A percentile compares a stretch with the other conserved stretches of the same genome.
These are phyloP conservation scores for Grosmannia serpens DNA, from an alignment of 2,329 filamentous ascomycete genomes.

Conservation along the genomic window DNA sequence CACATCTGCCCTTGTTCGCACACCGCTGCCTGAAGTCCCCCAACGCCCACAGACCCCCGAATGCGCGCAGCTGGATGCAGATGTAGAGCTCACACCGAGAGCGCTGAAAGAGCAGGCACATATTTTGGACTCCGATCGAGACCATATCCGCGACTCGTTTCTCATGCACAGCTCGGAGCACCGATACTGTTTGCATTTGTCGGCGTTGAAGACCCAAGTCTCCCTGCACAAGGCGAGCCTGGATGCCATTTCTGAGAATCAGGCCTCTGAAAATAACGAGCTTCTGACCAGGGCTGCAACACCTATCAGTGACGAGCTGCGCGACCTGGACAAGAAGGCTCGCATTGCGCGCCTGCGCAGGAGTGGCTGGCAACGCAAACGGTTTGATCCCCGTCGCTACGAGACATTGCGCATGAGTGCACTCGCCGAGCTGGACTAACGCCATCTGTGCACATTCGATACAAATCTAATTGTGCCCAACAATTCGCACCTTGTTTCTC, in stretches of 20 bases:
- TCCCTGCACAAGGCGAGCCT: constrained; percentile 34
- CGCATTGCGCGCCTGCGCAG: constrained; percentile 43
- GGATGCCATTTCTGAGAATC: constrained; percentile 24
- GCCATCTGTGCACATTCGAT: background rate
- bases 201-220: constrained; percentile 36
- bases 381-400: constrained; percentile 43
- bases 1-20: constrained; percentile 13
- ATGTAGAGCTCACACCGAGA: constrained; percentile 9
- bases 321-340: constrained; percentile 30
- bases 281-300: constrained; percentile 8
- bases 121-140: background rate
- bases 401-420: constrained; percentile 39
- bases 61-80: constrained; percentile 3
- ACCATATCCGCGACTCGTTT: constrained; percentile 17
- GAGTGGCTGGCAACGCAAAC: constrained; percentile 42
- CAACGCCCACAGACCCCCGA: constrained; percentile 7
- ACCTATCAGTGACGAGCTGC: constrained; percentile 22
- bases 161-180: constrained; percentile 31
- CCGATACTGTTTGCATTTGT: constrained; percentile 37
- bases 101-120: background rate
- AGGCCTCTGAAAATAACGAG: constrained; percentile 9
- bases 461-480: no score
- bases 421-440: constrained; percentile 34
- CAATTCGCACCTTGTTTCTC: no score
- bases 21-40: constrained; percentile 18